Evolutionary conservation across 2,329 filamentous ascomycete species (phyloP).

Genomic region (Dendrostoma leiphaemia): DNA sequence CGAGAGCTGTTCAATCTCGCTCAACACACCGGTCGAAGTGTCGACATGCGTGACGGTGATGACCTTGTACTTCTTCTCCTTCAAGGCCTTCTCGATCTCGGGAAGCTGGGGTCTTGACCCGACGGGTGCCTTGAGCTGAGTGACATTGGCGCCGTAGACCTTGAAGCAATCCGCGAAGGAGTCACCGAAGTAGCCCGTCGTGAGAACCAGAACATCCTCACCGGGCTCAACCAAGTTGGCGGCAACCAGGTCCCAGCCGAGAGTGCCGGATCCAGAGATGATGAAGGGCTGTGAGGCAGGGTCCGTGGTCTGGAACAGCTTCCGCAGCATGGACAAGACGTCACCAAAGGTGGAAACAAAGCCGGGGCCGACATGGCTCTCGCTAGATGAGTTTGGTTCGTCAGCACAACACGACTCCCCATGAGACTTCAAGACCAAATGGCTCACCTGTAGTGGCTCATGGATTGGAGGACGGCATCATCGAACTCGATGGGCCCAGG

Average conservation of each 20-base stretch:
- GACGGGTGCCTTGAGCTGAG: slow-evolving; percentile 85
- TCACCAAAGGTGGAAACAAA: slow-evolving; percentile 94
- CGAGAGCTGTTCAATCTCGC: slow-evolving; percentile 80
- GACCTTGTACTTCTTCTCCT: slow-evolving; percentile 89
- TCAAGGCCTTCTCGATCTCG: slow-evolving; percentile 84
- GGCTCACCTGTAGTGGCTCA: slow-evolving; percentile 85
- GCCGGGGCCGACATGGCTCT: slow-evolving; percentile 86
- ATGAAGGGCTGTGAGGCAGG: slow-evolving; percentile 85
- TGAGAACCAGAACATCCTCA: slow-evolving; percentile 87
- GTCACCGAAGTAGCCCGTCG: slow-evolving; percentile 96
- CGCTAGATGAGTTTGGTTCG: slow-evolving; percentile 48
- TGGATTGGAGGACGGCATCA: slow-evolving; percentile 90
- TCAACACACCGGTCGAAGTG: slow-evolving; percentile 93
- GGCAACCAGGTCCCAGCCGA: slow-evolving; percentile 96
- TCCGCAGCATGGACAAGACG: slow-evolving; percentile 80
- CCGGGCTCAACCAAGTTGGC: slow-evolving; percentile 87
- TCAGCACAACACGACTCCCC: not conserved
- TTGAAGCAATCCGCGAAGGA: slow-evolving; percentile 90
- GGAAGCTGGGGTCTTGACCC: slow-evolving; percentile 82
- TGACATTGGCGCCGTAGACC: slow-evolving; percentile 86
- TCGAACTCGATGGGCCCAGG: slow-evolving; percentile 98
- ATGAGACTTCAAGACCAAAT: not conserved
- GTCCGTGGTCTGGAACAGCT: slow-evolving; percentile 89
- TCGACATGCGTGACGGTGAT: slow-evolving; percentile 96
- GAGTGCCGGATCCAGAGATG: slow-evolving; percentile 88